A percentile compares a stretch with the other conserved stretches of the same genome.
These are phyloP conservation scores for Tricholoma saponaceum DNA, from an alignment of 768 basidiomycete genomes.

Conservation along the genomic window DNA sequence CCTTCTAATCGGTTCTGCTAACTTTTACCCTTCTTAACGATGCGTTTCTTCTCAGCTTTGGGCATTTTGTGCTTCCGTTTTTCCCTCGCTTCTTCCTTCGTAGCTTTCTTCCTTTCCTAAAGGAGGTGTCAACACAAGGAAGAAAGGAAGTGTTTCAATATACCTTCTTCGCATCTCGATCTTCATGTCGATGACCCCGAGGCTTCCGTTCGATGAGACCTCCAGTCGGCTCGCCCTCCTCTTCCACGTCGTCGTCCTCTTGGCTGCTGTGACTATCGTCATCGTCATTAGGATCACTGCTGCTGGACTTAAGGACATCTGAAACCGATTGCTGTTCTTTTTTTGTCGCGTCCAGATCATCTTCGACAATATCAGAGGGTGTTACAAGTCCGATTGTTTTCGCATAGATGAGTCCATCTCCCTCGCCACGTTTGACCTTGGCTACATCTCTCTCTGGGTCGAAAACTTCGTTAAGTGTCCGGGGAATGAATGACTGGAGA, in stretches of 20 bases:
- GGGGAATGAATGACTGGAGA: slow-evolving; percentile 87
- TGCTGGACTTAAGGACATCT: slow-evolving; percentile 15
- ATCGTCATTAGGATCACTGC: slow-evolving; percentile 17
- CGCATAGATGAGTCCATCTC: slow-evolving; percentile 77
- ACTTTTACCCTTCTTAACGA: slow-evolving; percentile 57
- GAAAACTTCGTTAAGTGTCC: slow-evolving; percentile 86
- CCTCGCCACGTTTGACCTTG: slow-evolving; percentile 64
- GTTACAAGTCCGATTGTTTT: slow-evolving; percentile 79
- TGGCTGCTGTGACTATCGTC: slow-evolving; percentile 26
- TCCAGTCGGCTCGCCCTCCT: slow-evolving; percentile 20
- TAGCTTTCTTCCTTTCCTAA: slow-evolving; percentile 88
- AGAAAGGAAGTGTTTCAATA: slow-evolving; percentile 4
- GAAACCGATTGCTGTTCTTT: slow-evolving; percentile 6
- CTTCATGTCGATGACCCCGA: slow-evolving; percentile 90
- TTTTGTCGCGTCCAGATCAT: slow-evolving; percentile 11
- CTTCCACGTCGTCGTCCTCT: slow-evolving; percentile 32
- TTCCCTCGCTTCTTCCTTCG: slow-evolving; percentile 84
- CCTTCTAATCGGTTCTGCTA: background rate
- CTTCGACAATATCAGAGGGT: slow-evolving; percentile 16
- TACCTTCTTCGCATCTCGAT: slow-evolving; percentile 88
- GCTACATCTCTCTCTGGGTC: slow-evolving; percentile 94
- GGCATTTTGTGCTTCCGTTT: slow-evolving; percentile 91
- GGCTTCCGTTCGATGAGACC: slow-evolving; percentile 52
- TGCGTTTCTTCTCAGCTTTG: slow-evolving; percentile 89
- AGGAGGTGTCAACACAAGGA: slow-evolving; percentile 8